These are phyloP conservation scores for Emericellopsis cladophorae DNA, from an alignment of 2,329 filamentous ascomycete species.

Conservation along the genomic window DNA sequence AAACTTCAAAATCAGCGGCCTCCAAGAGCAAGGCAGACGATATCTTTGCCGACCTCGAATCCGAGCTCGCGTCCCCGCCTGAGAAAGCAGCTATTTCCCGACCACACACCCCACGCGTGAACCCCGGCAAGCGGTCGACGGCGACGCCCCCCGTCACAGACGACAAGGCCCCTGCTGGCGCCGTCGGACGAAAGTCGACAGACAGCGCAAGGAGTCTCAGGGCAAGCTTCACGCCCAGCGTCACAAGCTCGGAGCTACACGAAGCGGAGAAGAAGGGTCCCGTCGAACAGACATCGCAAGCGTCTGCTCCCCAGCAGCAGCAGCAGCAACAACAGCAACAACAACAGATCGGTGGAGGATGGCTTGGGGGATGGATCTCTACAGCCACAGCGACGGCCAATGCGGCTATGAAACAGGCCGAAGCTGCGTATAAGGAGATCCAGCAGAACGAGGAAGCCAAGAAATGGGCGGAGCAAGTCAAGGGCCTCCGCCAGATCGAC, in stretches of 20 bases:
- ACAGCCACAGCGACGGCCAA: conserved; percentile 72
- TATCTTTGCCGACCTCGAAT: conserved; percentile 75
- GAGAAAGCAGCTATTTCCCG: conserved; percentile 56
- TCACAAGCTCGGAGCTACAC: conserved; percentile 48
- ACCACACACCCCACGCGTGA: conserved; percentile 68
- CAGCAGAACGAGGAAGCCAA: conserved; percentile 94
- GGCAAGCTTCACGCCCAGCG: conserved; percentile 58
- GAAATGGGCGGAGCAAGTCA: conserved; percentile 89
- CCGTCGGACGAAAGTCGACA: conserved; percentile 52
- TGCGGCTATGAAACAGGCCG: conserved; percentile 83
- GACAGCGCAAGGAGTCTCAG: conserved; percentile 65
- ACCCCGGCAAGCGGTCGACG: conserved; percentile 28
- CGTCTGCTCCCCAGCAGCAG: conserved; percentile 3
- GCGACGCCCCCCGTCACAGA: conserved; percentile 46
- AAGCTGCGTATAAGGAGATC: conserved; percentile 86
- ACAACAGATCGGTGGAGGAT: conserved; percentile 42
- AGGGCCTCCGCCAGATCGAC: conserved; percentile 48
- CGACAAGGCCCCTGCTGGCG: conserved; percentile 33
- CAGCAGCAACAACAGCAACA: conserved; percentile 11
- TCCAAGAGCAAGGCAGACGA: conserved; percentile 48
- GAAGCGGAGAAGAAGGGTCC: conserved; percentile 40
- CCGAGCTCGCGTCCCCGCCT: conserved; percentile 43
- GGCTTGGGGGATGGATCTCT: conserved; percentile 80
- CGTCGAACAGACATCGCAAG: conserved; percentile 26
- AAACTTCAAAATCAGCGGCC: conserved; percentile 31